These are phyloP conservation scores for Mycena indigotica DNA, from an alignment of 768 basidiomycete species.

Conservation along the genomic window DNA sequence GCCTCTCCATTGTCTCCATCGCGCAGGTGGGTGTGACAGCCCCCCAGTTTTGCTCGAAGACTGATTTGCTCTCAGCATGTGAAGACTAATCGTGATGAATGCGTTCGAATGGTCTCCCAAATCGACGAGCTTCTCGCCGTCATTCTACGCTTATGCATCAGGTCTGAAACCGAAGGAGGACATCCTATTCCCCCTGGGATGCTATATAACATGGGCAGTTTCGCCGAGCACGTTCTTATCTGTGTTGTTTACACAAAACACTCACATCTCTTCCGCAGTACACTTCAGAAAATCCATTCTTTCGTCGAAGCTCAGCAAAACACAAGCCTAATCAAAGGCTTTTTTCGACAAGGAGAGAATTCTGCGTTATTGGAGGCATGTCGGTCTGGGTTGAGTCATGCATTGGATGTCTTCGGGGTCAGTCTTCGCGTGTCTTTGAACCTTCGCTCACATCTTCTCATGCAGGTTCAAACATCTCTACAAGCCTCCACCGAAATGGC, in stretches of 20 bases:
- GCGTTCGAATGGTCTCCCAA: not conserved
- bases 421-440: not conserved
- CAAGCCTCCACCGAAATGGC: not conserved
- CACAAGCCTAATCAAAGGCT: not conserved
- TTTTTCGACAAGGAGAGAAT: conserved; percentile 7
- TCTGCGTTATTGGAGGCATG: conserved; percentile 8
- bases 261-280: conserved; percentile 1
- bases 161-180: not conserved
- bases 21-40: not conserved
- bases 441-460: not conserved
- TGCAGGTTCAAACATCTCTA: not conserved
- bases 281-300: conserved; percentile 12
- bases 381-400: conserved; percentile 3
- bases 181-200: not conserved
- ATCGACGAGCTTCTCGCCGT: not conserved
- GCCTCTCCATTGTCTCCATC: not conserved
- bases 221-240: not conserved
- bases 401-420: not conserved
- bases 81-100: not conserved
- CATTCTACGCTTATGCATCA: not conserved
- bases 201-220: not conserved
- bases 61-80: not conserved
- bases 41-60: not conserved
- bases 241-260: not conserved
- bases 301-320: conserved; percentile 2